A percentile compares a stretch with the other conserved stretches of the same genome.
phyloP scores from a whole-genome alignment of 2,329 filamentous ascomycete genomes.

The Arthrobotrys megalospora region DNA sequence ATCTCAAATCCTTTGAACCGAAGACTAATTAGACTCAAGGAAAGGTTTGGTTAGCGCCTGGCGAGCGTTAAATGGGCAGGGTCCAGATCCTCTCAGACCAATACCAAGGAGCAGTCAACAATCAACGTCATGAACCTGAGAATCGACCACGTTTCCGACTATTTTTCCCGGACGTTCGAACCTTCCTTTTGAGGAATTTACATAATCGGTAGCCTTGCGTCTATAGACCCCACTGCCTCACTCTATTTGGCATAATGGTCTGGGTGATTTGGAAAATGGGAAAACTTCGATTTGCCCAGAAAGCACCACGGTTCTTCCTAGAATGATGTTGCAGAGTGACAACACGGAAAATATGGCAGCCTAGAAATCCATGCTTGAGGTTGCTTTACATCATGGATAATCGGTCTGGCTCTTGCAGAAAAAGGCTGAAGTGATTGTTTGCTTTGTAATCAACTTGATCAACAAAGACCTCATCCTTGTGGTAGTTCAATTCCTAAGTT shows the following conservation, averaged over 20 bases:
- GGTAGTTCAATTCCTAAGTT: neutral
- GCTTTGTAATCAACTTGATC: conserved; percentile 15
- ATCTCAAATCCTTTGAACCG: conserved; percentile 21
- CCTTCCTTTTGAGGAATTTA: conserved; percentile 43
- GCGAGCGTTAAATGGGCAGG: conserved; percentile 30
- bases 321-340: conserved; percentile 38
- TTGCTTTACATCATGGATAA: conserved; percentile 32
- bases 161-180: conserved; percentile 10
- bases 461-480: conserved; percentile 5
- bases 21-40: conserved; percentile 18
- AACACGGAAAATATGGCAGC: conserved; percentile 43
- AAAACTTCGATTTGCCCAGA: neutral
- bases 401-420: conserved; percentile 2
- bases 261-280: conserved; percentile 22
- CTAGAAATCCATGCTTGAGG: conserved; percentile 24
- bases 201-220: conserved; percentile 11
- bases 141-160: conserved; percentile 23
- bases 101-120: conserved; percentile 1
- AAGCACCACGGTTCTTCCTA: conserved; percentile 8
- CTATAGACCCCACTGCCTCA: conserved; percentile 33
- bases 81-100: neutral
- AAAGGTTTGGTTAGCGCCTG: conserved; percentile 29
- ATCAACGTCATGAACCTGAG: conserved; percentile 26
- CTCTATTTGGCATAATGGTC: neutral
- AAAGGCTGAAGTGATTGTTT: conserved; percentile 25